Percentiles rank a stretch among this genome's conserved stretches.
Conservation (phyloP, 2,329 filamentous ascomycete genomes). For the Exophiala viscosa region DNA sequence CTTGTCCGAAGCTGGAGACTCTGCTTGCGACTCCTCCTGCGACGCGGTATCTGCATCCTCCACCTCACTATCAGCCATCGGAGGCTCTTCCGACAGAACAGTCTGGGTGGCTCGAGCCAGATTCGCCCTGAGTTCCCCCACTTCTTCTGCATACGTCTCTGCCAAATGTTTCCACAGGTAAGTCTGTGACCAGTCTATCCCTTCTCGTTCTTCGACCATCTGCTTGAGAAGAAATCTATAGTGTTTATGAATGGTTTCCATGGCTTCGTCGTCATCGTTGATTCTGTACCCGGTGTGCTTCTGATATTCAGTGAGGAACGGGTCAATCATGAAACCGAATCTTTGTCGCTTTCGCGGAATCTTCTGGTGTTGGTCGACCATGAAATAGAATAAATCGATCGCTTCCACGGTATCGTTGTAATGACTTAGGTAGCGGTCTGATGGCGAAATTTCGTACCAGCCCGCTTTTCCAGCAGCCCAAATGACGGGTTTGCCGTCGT, state of each 20-base stretch:
- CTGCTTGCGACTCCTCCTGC: conserved; percentile 30
- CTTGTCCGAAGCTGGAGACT: conserved; percentile 4
- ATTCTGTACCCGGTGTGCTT: conserved; percentile 29
- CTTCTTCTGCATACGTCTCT: conserved; percentile 36
- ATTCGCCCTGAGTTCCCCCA: conserved; percentile 21
- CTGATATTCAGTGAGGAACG: conserved; percentile 28
- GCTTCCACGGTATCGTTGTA: conserved; percentile 58
- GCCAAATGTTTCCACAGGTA: conserved; percentile 43
- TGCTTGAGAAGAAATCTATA: conserved; percentile 44
- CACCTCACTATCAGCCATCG: conserved; percentile 28
- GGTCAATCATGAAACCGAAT: conserved; percentile 26
- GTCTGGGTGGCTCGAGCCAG: conserved; percentile 9
- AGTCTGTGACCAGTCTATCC: conserved; percentile 43
- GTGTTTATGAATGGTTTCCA: conserved; percentile 45
- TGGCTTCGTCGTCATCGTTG: conserved; percentile 45
- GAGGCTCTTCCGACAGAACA: conserved; percentile 31
- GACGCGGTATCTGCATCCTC: conserved; percentile 25
- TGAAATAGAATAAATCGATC: conserved; percentile 58
- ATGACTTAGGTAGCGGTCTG: conserved; percentile 46
- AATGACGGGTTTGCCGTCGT: conserved; percentile 54
- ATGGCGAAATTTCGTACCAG: conserved; percentile 58
- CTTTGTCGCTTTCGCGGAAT: conserved; percentile 24
- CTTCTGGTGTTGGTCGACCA: conserved; percentile 55
- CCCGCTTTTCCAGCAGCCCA: conserved; percentile 62
- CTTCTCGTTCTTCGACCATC: conserved; percentile 46